Percentiles rank a stretch among this genome's conserved stretches.
Conservation (phyloP, 352 stramenopile species). For the Thraustochytrium striatum region DNA sequence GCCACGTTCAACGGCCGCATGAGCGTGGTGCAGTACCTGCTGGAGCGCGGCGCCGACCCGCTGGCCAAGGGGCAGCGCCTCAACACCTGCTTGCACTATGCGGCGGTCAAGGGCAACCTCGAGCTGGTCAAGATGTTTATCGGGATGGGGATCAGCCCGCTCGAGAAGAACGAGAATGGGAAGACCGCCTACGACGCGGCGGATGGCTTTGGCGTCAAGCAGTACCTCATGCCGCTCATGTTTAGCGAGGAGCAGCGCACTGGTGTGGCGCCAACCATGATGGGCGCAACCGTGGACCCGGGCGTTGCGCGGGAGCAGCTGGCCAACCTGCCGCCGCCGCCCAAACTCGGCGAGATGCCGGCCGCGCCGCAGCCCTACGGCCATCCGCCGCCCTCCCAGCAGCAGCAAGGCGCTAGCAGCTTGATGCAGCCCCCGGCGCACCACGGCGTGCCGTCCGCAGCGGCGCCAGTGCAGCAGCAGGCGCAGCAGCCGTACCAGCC, state of each 20-base stretch:
- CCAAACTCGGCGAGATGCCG: slow-evolving; percentile 16
- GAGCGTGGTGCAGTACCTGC: slow-evolving; percentile 67
- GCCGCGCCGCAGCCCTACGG: not conserved
- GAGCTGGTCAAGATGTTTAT: slow-evolving; percentile 71
- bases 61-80: slow-evolving; percentile 64
- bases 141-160: slow-evolving; percentile 67
- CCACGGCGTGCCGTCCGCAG: not conserved
- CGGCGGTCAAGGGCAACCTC: slow-evolving; percentile 68
- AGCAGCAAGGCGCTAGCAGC: not conserved
- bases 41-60: slow-evolving; percentile 67
- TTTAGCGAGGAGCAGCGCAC: slow-evolving; percentile 74
- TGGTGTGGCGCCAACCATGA: slow-evolving; percentile 58
- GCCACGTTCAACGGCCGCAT: slow-evolving; percentile 72
- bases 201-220: slow-evolving; percentile 73
- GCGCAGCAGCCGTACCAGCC: not conserved
- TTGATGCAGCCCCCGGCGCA: not conserved
- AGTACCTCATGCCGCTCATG: slow-evolving; percentile 75
- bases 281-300: slow-evolving; percentile 35
- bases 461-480: not conserved
- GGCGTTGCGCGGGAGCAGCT: not conserved
- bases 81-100: slow-evolving; percentile 74
- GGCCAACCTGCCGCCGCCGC: slow-evolving; percentile 26
- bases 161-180: slow-evolving; percentile 68
- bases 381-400: not conserved
- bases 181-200: slow-evolving; percentile 74